A percentile compares a stretch with the other conserved stretches of the same genome.
Conservation (phyloP, 352 stramenopile species). For the Phytophthora hibernalis region DNA sequence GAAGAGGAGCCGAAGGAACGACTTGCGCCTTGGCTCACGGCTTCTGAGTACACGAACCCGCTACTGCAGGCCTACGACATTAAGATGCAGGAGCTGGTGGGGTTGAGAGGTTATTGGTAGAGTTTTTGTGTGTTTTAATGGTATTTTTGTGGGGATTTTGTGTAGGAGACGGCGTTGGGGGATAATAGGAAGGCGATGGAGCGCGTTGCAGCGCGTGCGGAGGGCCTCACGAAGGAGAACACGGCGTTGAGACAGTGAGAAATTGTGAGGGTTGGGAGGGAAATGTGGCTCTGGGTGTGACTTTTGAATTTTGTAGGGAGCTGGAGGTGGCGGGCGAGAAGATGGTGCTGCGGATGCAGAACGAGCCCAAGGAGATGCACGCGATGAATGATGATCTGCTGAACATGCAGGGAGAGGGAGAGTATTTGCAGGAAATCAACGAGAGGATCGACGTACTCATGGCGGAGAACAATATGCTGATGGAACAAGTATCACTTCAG, state of each 20-base stretch:
- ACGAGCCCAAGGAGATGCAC: slow-evolving; percentile 45
- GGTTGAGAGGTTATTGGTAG: not conserved
- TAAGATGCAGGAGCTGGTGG: slow-evolving; percentile 79
- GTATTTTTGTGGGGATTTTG: not conserved
- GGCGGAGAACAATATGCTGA: slow-evolving; percentile 85
- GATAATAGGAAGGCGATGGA: slow-evolving; percentile 75
- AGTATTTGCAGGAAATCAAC: slow-evolving; percentile 79
- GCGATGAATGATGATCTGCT: slow-evolving; percentile 43
- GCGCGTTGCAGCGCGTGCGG: slow-evolving; percentile 49
- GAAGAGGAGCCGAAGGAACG: slow-evolving; percentile 14
- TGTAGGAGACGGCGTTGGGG: slow-evolving; percentile 51
- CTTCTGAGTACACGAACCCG: slow-evolving; percentile 76
- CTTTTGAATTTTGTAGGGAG: slow-evolving; percentile 46
- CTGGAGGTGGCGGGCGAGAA: slow-evolving; percentile 67
- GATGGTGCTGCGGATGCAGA: slow-evolving; percentile 55
- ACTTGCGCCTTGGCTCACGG: slow-evolving; percentile 69
- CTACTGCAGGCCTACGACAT: slow-evolving; percentile 81
- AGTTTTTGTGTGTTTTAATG: not conserved
- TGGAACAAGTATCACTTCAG: slow-evolving; percentile 84
- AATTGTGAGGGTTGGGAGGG: not conserved
- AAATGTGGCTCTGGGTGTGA: not conserved
- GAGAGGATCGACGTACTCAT: slow-evolving; percentile 85
- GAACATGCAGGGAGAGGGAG: slow-evolving; percentile 48
- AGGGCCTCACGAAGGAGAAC: slow-evolving; percentile 73
- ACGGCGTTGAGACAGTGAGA: slow-evolving; percentile 68